Conservation (phyloP, 2,329 filamentous ascomycete genomes). For the Tolypocladium paradoxum region DNA sequence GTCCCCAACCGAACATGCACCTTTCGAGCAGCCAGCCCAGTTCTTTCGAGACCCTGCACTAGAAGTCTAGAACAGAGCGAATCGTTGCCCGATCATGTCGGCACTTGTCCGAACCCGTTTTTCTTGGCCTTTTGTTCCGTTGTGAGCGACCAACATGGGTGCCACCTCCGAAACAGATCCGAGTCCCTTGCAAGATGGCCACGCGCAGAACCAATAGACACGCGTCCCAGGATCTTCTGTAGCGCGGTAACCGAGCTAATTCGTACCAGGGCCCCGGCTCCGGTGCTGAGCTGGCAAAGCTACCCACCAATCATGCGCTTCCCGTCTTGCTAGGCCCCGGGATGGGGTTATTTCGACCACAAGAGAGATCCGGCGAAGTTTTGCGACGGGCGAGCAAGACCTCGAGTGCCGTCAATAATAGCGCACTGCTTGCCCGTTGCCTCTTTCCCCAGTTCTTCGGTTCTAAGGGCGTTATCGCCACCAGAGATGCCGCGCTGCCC, state of each 20-base stretch:
- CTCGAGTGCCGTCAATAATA: background rate
- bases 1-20: background rate
- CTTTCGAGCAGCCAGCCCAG: background rate
- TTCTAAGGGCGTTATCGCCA: background rate
- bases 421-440: background rate
- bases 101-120: background rate
- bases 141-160: background rate
- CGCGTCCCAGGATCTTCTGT: background rate
- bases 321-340: background rate
- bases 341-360: background rate
- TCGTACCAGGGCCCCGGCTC: background rate
- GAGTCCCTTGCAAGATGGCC: background rate
- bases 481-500: background rate
- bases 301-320: background rate
- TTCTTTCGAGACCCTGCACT: too few relatives aligned
- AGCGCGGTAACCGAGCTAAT: background rate
- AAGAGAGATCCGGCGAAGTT: background rate
- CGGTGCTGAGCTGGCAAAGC: background rate
- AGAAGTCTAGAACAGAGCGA: background rate
- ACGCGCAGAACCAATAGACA: background rate
- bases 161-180: background rate
- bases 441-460: background rate
- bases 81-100: background rate
- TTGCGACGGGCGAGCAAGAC: background rate
- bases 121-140: background rate